A percentile compares a stretch with the other conserved stretches of the same genome.
These are phyloP conservation scores for Wickerhamiella azyma DNA, from an alignment of 805 yeast species.

Conservation along the genomic window DNA sequence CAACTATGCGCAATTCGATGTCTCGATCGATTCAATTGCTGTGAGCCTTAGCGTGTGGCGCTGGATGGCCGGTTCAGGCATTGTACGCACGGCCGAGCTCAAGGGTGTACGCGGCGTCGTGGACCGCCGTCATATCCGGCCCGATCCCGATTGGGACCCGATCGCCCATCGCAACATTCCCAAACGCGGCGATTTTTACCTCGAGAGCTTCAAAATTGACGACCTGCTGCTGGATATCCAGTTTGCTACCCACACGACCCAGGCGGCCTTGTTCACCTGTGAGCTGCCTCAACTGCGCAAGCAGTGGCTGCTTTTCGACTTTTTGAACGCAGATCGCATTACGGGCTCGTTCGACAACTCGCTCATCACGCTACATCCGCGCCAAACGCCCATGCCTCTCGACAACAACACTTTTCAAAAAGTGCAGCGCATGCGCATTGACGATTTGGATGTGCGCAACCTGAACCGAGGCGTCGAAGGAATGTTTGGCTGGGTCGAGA, in stretches of 20 bases:
- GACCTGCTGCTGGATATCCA: conserved; percentile 78
- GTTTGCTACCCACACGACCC: conserved; percentile 40
- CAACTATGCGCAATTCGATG: conserved; percentile 88
- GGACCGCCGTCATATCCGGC: conserved; percentile 74
- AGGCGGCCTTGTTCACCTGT: conserved; percentile 61
- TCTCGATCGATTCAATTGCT: conserved; percentile 74
- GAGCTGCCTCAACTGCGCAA: conserved; percentile 68
- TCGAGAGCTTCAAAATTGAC: conserved; percentile 66
- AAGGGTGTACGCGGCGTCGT: conserved; percentile 84
- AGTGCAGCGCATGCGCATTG: conserved; percentile 66
- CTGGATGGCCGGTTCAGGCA: conserved; percentile 85
- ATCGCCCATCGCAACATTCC: conserved; percentile 57
- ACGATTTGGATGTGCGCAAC: conserved; percentile 76
- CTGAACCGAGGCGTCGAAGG: conserved; percentile 76
- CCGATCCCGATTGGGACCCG: conserved; percentile 76
- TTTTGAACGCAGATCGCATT: conserved; percentile 67
- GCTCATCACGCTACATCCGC: conserved; percentile 76
- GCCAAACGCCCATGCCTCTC: conserved; percentile 34
- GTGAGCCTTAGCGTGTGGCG: conserved; percentile 68
- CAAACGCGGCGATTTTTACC: conserved; percentile 84
- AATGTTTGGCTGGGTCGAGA: conserved; percentile 93
- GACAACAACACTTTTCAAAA: conserved; percentile 13
- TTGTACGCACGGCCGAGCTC: conserved; percentile 63
- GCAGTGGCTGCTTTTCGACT: conserved; percentile 87
- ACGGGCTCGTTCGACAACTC: conserved; percentile 91